phyloP scores from a whole-genome alignment of 2,329 filamentous ascomycete genomes.

The Fusarium sacchari region DNA sequence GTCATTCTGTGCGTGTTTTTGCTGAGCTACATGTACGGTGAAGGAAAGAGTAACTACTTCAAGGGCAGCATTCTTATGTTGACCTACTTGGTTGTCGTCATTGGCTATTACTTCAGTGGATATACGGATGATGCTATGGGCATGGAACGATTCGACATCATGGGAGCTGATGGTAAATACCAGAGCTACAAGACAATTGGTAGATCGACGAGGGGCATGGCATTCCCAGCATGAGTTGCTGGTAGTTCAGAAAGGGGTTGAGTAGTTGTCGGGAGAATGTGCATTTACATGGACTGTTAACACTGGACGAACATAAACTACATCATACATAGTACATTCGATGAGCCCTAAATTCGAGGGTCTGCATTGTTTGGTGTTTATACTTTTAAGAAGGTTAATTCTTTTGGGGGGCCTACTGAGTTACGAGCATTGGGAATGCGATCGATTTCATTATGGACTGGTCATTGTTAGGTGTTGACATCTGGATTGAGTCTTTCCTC shows the following conservation, averaged over 20 bases:
- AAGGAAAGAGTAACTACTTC: slow-evolving; percentile 99
- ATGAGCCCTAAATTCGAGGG: slow-evolving; percentile 1
- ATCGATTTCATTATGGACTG: slow-evolving; percentile 2
- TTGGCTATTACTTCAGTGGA: slow-evolving; percentile 88
- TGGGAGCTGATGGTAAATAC: slow-evolving; percentile 61
- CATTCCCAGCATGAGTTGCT: slow-evolving; percentile 38
- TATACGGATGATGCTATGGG: slow-evolving; percentile 59
- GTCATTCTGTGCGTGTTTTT: slow-evolving; percentile 96
- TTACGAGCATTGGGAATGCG: slow-evolving; percentile 4
- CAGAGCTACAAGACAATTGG: slow-evolving; percentile 65
- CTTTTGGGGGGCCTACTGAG: background rate
- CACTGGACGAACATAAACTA: slow-evolving; percentile 33
- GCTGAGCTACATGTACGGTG: slow-evolving; percentile 96
- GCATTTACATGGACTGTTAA: slow-evolving; percentile 19
- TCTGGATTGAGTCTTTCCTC: background rate
- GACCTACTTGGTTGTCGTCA: slow-evolving; percentile 90
- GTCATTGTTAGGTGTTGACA: slow-evolving; percentile 20
- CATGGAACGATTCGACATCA: slow-evolving; percentile 62
- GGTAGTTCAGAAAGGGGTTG: background rate
- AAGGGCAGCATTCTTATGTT: slow-evolving; percentile 96
- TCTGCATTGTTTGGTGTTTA: slow-evolving; percentile 19
- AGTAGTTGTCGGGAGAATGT: background rate
- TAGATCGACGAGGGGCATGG: slow-evolving; percentile 50
- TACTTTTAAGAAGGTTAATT: slow-evolving; percentile 3
- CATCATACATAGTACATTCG: slow-evolving; percentile 20